Percentiles rank a stretch among this genome's conserved stretches.
phyloP scores from a whole-genome alignment of 495 filamentous ascomycete species.

The Cenococcum geophilum region DNA sequence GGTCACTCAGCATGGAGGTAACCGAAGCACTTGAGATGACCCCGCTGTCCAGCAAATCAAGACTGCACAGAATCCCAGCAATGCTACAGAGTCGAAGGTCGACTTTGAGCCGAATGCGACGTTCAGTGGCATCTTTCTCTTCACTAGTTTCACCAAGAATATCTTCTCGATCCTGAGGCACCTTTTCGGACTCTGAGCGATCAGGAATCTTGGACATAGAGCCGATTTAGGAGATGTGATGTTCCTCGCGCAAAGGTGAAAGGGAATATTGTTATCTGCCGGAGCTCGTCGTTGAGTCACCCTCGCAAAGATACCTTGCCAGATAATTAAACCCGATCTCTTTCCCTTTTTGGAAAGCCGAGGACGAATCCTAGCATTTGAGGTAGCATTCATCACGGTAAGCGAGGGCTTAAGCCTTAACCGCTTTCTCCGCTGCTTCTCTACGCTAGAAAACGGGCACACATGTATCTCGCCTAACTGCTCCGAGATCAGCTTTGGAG shows the following conservation, averaged over 20 bases:
- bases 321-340: too few species aligned
- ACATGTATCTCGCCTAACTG: background rate
- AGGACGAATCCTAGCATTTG: too few species aligned
- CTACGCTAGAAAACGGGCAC: background rate
- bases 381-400: too few species aligned
- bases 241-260: background rate
- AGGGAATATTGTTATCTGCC: background rate
- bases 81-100: conserved; percentile 72
- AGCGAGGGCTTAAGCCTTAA: too few species aligned
- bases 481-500: background rate
- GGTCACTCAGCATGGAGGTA: conserved; percentile 63
- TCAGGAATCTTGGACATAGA: background rate
- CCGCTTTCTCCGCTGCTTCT: too few species aligned
- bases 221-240: background rate
- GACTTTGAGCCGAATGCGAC: conserved; percentile 54
- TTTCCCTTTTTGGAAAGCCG: too few species aligned
- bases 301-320: background rate
- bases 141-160: background rate
- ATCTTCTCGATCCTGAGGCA: conserved; percentile 3
- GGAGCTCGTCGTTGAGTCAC: background rate
- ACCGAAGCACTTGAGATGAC: conserved; percentile 72
- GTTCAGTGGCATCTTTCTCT: conserved; percentile 22
- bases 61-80: conserved; percentile 63
- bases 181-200: background rate
- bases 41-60: conserved; percentile 69